These are phyloP conservation scores for Talaromyces nanjingensis DNA, from an alignment of 495 filamentous ascomycete species.

Conservation along the genomic window DNA sequence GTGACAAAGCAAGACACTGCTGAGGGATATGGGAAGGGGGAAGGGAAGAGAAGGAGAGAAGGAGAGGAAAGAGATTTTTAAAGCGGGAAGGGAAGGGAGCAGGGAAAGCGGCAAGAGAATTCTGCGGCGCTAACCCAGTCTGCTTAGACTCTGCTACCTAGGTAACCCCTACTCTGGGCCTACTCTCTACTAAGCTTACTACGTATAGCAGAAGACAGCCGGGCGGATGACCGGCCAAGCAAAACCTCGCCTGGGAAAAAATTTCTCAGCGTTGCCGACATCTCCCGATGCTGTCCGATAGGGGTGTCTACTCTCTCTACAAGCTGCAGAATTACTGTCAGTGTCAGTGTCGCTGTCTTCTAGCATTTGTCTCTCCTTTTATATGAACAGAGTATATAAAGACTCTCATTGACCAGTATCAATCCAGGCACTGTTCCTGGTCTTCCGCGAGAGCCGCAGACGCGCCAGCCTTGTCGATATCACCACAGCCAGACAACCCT, in stretches of 20 bases:
- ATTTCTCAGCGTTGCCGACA: slow-evolving; percentile 26
- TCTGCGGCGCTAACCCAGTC: slow-evolving; percentile 21
- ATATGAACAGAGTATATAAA: too few relatives aligned
- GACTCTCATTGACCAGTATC: not conserved
- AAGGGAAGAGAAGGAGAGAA: slow-evolving; percentile 27
- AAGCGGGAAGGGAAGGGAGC: slow-evolving; percentile 34
- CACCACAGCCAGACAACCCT: not conserved
- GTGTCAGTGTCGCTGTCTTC: not conserved
- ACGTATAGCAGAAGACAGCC: not conserved
- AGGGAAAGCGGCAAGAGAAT: slow-evolving; percentile 14
- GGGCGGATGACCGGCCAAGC: slow-evolving; percentile 15
- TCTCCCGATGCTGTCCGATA: slow-evolving; percentile 31
- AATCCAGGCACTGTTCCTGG: not conserved
- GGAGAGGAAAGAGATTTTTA: slow-evolving; percentile 33
- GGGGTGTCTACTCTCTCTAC: not conserved
- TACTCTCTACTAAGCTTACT: not conserved
- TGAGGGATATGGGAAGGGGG: slow-evolving; percentile 26
- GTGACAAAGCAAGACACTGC: slow-evolving; percentile 29
- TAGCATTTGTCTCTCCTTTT: not conserved
- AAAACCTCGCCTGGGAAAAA: not conserved
- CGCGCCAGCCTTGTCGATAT: not conserved
- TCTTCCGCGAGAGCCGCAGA: not conserved
- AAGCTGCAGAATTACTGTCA: too few relatives aligned
- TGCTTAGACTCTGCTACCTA: not conserved
- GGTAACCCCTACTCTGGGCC: slow-evolving; percentile 12